These are phyloP conservation scores for Phialocephala subalpina DNA, from an alignment of 2,329 filamentous ascomycete genomes.

Conservation along the genomic window DNA sequence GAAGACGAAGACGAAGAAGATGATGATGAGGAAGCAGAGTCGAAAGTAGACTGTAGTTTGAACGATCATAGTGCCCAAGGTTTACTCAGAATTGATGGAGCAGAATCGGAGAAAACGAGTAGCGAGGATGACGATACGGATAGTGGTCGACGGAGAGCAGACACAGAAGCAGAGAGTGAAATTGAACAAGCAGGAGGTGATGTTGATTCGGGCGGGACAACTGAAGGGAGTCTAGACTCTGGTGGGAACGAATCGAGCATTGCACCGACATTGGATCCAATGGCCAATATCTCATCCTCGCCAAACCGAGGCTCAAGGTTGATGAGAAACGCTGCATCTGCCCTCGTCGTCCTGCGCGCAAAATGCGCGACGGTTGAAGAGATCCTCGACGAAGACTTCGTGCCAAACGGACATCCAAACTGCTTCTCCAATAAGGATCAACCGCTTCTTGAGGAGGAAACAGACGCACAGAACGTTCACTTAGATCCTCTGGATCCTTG, in stretches of 20 bases:
- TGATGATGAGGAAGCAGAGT: too few relatives aligned
- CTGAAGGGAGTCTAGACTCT: neutral
- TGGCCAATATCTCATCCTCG: neutral
- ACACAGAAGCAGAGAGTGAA: neutral
- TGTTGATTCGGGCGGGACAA: neutral
- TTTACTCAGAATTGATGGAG: neutral
- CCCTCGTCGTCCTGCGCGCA: neutral
- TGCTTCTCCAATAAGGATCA: neutral
- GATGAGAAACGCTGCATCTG: too few relatives aligned
- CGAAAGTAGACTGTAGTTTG: neutral
- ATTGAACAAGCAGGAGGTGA: neutral
- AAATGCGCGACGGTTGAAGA: neutral
- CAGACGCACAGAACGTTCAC: neutral
- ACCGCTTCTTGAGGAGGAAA: neutral
- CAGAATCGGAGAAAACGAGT: neutral
- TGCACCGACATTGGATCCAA: neutral
- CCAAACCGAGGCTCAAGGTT: neutral
- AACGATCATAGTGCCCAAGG: neutral
- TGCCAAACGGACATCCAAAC: neutral
- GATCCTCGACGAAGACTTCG: neutral
- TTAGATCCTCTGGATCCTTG: too few relatives aligned
- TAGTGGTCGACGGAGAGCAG: neutral
- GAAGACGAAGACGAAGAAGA: neutral
- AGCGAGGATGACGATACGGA: neutral
- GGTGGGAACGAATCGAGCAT: neutral